phyloP scores from a whole-genome alignment of 305 asterid species.

The Solanum hybrid region DNA sequence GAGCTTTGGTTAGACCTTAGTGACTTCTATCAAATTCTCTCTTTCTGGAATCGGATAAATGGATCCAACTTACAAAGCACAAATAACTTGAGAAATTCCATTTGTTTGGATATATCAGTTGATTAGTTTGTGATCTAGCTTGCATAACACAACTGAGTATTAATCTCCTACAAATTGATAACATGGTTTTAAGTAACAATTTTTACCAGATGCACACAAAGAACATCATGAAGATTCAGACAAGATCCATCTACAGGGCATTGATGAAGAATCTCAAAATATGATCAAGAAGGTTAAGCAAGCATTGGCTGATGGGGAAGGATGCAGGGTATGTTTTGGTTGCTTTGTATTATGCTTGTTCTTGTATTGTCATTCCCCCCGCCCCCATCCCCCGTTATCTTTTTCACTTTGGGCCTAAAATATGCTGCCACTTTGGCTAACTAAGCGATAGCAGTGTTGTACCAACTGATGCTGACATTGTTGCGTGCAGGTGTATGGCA shows the following conservation, averaged over 20 bases:
- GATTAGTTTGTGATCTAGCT: neutral
- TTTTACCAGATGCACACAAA: constrained; percentile 49
- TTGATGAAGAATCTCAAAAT: constrained; percentile 78
- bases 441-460: neutral
- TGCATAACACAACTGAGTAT: neutral
- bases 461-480: neutral
- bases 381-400: neutral
- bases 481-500: constrained; percentile 73
- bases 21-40: neutral
- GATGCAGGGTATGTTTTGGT: constrained; percentile 74
- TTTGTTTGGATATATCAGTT: neutral
- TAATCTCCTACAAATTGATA: neutral
- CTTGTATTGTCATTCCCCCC: neutral
- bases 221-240: constrained; percentile 51
- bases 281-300: constrained; percentile 84
- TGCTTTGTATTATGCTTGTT: neutral
- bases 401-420: neutral
- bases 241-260: constrained; percentile 48
- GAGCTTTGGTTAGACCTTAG: neutral
- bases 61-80: neutral
- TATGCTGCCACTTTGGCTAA: neutral
- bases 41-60: neutral
- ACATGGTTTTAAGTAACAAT: neutral
- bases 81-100: neutral
- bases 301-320: constrained; percentile 79